These are phyloP conservation scores for Silene uniflora DNA, from an alignment of 148 eudicot species.

Conservation along the genomic window DNA sequence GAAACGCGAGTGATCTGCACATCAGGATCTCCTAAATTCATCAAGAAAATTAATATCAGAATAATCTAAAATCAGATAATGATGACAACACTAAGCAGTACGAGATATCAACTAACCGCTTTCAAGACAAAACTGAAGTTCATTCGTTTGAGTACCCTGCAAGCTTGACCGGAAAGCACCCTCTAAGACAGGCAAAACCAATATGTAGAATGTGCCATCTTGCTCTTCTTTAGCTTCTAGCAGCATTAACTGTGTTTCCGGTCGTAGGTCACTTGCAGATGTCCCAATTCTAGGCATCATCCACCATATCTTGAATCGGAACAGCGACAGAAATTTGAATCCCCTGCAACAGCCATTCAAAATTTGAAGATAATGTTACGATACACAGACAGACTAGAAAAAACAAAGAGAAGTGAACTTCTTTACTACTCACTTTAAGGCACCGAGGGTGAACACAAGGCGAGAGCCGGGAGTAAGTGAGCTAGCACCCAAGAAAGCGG, in stretches of 20 bases:
- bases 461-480: conserved; percentile 23
- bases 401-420: not conserved
- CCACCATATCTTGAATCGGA: conserved; percentile 52
- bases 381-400: not conserved
- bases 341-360: conserved; percentile 30
- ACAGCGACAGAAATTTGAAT: conserved; percentile 36
- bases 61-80: not conserved
- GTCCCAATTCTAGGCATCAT: conserved; percentile 51
- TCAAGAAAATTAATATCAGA: not conserved
- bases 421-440: conserved; percentile 23
- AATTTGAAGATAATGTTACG: not conserved
- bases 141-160: conserved; percentile 39
- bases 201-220: conserved; percentile 25
- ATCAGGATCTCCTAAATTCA: conserved; percentile 44
- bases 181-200: conserved; percentile 51
- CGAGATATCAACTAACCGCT: conserved; percentile 37
- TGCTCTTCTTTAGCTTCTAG: conserved; percentile 30
- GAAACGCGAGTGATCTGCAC: conserved; percentile 37
- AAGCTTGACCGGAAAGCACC: conserved; percentile 49
- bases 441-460: conserved; percentile 38
- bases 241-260: conserved; percentile 46
- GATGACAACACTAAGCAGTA: not conserved
- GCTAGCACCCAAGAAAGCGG: conserved; percentile 36
- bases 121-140: conserved; percentile 55
- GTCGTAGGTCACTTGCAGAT: conserved; percentile 37